Evolutionary conservation across 179 eudicot genomes (phyloP).

Genomic region (Beta corolliflora): DNA sequence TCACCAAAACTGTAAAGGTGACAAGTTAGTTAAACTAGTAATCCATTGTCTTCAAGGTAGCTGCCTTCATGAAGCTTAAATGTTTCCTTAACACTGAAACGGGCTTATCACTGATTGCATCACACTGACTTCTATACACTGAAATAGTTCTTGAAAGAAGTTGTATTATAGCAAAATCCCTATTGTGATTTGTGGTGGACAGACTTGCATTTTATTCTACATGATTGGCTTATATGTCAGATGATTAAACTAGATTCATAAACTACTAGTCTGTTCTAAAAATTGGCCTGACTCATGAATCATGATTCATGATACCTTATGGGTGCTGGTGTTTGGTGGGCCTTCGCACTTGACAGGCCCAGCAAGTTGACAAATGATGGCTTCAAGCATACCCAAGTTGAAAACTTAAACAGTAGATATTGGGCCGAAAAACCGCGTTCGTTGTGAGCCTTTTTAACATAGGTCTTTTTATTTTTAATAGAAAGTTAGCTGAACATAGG

Average conservation of each 20-base stretch:
- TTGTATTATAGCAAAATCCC: neutral
- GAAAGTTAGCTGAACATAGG: neutral
- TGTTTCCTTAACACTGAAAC: neutral
- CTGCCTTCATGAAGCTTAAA: neutral
- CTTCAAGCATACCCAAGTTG: neutral
- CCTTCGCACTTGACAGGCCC: conserved; percentile 6
- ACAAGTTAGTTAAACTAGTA: neutral
- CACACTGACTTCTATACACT: neutral
- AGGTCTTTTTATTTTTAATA: neutral
- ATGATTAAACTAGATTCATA: neutral
- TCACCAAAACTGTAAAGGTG: neutral
- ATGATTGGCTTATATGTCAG: neutral
- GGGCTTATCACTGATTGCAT: neutral
- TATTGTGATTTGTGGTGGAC: neutral
- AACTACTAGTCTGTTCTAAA: neutral
- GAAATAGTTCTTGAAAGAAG: neutral
- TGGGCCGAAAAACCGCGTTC: conserved; percentile 2
- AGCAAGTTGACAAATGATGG: neutral
- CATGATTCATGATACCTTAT: neutral
- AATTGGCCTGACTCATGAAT: neutral
- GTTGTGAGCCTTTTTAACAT: neutral
- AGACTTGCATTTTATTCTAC: conserved; percentile 3
- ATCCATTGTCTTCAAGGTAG: neutral
- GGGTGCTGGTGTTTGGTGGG: neutral
- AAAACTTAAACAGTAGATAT: neutral